phyloP scores from a whole-genome alignment of 441 rosid species.

The Isatis lusitanica region DNA sequence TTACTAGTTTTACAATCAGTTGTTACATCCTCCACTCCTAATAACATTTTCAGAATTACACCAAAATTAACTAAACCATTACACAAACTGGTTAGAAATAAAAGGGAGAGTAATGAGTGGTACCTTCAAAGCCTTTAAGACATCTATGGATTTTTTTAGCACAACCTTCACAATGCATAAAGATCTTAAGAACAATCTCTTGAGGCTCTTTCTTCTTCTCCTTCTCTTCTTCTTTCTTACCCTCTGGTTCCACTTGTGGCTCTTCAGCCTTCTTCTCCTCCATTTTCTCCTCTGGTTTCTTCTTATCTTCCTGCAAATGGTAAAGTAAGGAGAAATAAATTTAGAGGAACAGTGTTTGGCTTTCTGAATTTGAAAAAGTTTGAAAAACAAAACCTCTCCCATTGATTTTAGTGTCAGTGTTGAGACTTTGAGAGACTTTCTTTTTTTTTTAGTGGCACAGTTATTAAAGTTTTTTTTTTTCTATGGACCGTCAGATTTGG shows the following conservation, averaged over 20 bases:
- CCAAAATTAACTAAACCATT: neutral
- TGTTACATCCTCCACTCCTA: constrained; percentile 40
- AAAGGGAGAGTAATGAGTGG: neutral
- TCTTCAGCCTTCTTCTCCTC: constrained; percentile 51
- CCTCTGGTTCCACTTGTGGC: constrained; percentile 26
- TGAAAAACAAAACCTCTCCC: constrained; percentile 52
- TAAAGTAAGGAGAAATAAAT: neutral
- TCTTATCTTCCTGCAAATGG: constrained; percentile 44
- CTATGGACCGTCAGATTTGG: constrained; percentile 18
- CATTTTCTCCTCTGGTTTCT: constrained; percentile 45
- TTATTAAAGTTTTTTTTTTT: constrained; percentile 23
- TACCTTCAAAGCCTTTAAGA: constrained; percentile 71
- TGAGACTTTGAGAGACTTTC: constrained; percentile 7
- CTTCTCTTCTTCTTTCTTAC: constrained; percentile 36
- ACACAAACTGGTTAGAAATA: neutral
- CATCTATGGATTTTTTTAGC: constrained; percentile 65
- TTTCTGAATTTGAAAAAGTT: constrained; percentile 20
- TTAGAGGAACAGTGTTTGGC: constrained; percentile 38
- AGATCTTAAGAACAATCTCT: constrained; percentile 63
- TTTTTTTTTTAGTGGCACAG: constrained; percentile 18
- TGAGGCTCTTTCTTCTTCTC: constrained; percentile 42
- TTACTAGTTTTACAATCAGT: constrained; percentile 39
- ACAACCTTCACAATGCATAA: constrained; percentile 90
- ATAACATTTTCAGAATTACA: neutral
- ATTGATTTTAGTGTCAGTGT: constrained; percentile 42